phyloP scores from a whole-genome alignment of 257 asterid species.

The Plectranthus barbatus region DNA sequence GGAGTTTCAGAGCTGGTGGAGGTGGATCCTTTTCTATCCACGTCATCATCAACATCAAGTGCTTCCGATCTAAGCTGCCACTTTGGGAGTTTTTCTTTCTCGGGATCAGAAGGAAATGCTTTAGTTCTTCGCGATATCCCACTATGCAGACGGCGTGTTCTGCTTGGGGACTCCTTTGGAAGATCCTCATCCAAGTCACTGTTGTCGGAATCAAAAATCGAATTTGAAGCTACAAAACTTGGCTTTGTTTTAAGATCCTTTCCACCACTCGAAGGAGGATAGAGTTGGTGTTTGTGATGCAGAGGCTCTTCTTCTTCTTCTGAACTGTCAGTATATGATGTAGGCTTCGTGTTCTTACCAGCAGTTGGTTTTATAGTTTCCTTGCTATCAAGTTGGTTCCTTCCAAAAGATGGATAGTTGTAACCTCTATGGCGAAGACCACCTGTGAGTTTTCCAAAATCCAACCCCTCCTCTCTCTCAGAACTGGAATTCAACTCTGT shows the following conservation, averaged over 20 bases:
- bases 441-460: slow-evolving; percentile 54
- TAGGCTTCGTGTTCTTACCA: slow-evolving; percentile 23
- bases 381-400: slow-evolving; percentile 20
- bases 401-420: slow-evolving; percentile 30
- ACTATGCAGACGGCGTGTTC: slow-evolving; percentile 30
- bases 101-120: slow-evolving; percentile 25
- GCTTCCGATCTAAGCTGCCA: slow-evolving; percentile 14
- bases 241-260: slow-evolving; percentile 25
- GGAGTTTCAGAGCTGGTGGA: slow-evolving; percentile 21
- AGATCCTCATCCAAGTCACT: slow-evolving; percentile 53
- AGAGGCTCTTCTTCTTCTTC: slow-evolving; percentile 28
- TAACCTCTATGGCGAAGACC: slow-evolving; percentile 65
- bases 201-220: slow-evolving; percentile 32
- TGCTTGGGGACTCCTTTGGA: slow-evolving; percentile 23
- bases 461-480: slow-evolving; percentile 37
- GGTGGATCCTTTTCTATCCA: slow-evolving; percentile 20
- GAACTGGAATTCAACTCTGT: slow-evolving; percentile 18
- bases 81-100: slow-evolving; percentile 18
- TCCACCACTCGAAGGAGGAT: slow-evolving; percentile 9
- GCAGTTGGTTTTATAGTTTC: slow-evolving; percentile 5
- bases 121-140: slow-evolving; percentile 66
- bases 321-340: slow-evolving; percentile 41
- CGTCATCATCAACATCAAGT: slow-evolving; percentile 21
- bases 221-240: slow-evolving; percentile 25
- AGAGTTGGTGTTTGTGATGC: slow-evolving; percentile 13